These are phyloP conservation scores for Neolentinus lepideus DNA, from an alignment of 1,284 basidiomycete genomes.

Conservation along the genomic window DNA sequence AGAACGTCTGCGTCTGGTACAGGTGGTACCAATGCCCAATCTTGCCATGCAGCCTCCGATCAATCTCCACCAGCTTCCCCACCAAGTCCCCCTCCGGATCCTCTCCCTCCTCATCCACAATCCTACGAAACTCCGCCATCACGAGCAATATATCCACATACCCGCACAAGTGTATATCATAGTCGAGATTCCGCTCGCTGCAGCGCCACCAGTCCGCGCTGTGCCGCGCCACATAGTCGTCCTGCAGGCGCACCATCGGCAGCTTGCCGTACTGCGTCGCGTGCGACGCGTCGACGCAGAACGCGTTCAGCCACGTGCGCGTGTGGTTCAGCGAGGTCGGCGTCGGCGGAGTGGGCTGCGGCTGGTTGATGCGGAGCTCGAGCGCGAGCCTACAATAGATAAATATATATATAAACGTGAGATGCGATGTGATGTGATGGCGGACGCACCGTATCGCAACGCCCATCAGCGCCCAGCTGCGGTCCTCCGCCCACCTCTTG, in stretches of 20 bases:
- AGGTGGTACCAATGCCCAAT: slow-evolving; percentile 29
- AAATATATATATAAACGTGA: not conserved
- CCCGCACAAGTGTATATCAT: slow-evolving; percentile 47
- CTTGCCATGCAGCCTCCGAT: slow-evolving; percentile 27
- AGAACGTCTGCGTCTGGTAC: slow-evolving; percentile 30
- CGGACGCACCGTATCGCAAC: slow-evolving; percentile 42
- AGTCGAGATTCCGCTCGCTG: slow-evolving; percentile 33
- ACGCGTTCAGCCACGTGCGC: slow-evolving; percentile 64
- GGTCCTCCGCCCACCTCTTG: slow-evolving; percentile 48
- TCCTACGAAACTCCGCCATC: slow-evolving; percentile 38
- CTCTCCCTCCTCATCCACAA: slow-evolving; percentile 19
- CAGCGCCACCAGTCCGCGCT: slow-evolving; percentile 36
- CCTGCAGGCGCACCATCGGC: slow-evolving; percentile 43
- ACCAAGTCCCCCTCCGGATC: slow-evolving; percentile 27
- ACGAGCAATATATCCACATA: slow-evolving; percentile 43
- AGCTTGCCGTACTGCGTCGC: slow-evolving; percentile 63
- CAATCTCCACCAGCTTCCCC: slow-evolving; percentile 23
- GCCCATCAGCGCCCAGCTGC: slow-evolving; percentile 51
- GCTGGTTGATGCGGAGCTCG: slow-evolving; percentile 41
- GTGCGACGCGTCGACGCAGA: slow-evolving; percentile 55
- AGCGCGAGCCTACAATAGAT: slow-evolving; percentile 36
- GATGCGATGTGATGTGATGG: not conserved
- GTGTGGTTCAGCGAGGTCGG: slow-evolving; percentile 40
- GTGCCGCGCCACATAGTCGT: slow-evolving; percentile 47
- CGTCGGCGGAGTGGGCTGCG: slow-evolving; percentile 20